Conservation (phyloP, 805 yeast genomes). For the Candida methanosorbosa region DNA sequence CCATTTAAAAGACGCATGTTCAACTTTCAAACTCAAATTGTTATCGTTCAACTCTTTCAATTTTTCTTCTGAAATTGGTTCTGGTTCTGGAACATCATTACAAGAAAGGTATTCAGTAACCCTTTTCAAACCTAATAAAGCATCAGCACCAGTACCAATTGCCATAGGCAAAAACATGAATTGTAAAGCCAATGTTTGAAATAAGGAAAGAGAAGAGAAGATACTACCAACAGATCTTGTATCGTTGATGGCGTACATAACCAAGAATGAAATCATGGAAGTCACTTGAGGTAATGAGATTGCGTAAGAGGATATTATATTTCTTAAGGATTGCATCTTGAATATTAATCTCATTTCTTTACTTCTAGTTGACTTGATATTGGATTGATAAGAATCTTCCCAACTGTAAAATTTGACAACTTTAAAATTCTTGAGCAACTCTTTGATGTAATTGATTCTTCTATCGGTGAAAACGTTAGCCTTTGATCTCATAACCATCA, state of each 20-base stretch:
- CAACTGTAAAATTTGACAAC: slow-evolving; percentile 83
- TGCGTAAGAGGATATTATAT: slow-evolving; percentile 47
- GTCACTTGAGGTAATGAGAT: slow-evolving; percentile 55
- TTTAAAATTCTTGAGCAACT: slow-evolving; percentile 68
- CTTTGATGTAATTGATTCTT: slow-evolving; percentile 72
- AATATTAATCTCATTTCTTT: slow-evolving; percentile 55
- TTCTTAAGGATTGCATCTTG: slow-evolving; percentile 56
- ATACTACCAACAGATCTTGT: slow-evolving; percentile 47
- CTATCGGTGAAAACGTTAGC: slow-evolving; percentile 63
- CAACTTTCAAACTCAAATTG: slow-evolving; percentile 39
- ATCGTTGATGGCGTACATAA: slow-evolving; percentile 25
- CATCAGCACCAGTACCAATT: slow-evolving; percentile 57
- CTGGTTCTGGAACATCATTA: slow-evolving; percentile 29
- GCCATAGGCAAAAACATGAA: slow-evolving; percentile 66
- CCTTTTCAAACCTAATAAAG: slow-evolving; percentile 50
- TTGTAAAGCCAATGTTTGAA: slow-evolving; percentile 51
- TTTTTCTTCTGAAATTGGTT: slow-evolving; percentile 17
- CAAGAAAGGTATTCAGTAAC: slow-evolving; percentile 41
- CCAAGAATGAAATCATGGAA: slow-evolving; percentile 51
- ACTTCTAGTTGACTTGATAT: slow-evolving; percentile 45
- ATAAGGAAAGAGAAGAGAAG: slow-evolving; percentile 62
- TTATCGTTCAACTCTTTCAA: slow-evolving; percentile 13
- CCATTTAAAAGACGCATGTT: slow-evolving; percentile 63
- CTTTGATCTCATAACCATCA: slow-evolving; percentile 45
- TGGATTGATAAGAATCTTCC: slow-evolving; percentile 69